Evolutionary conservation across 1,139 yeast genomes (phyloP).

Genomic region (Lodderomyces theae): DNA sequence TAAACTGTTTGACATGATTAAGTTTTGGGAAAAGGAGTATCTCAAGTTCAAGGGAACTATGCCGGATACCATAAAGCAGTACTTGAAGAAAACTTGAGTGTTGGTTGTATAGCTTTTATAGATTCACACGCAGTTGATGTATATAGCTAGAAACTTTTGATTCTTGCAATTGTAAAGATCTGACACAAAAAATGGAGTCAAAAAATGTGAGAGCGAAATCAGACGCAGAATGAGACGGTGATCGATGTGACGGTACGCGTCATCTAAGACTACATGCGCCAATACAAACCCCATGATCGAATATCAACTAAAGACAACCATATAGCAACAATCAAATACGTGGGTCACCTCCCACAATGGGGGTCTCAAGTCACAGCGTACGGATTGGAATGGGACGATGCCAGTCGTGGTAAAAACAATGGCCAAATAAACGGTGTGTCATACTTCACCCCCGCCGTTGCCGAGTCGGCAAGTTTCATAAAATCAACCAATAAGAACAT

Average conservation of each 20-base stretch:
- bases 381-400: constrained; percentile 88
- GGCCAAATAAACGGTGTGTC: constrained; percentile 63
- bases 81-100: neutral
- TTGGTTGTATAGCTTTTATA: neutral
- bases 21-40: constrained; percentile 9
- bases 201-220: too few species aligned
- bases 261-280: too few species aligned
- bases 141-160: too few species aligned
- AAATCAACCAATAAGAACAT: constrained; percentile 41
- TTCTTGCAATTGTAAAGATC: too few species aligned
- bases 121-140: too few species aligned
- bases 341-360: constrained; percentile 65
- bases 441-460: constrained; percentile 48
- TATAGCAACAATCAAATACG: constrained; percentile 60
- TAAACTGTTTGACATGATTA: constrained; percentile 6
- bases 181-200: neutral
- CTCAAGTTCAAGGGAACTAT: constrained; percentile 4
- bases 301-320: constrained; percentile 41
- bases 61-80: constrained; percentile 5
- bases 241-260: too few species aligned
- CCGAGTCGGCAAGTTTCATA: constrained; percentile 63
- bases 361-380: constrained; percentile 45
- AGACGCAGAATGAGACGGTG: too few species aligned
- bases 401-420: constrained; percentile 69
- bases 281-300: constrained; percentile 36